phyloP scores from a whole-genome alignment of 2,329 filamentous ascomycete species.

The Fusarium miscanthi region DNA sequence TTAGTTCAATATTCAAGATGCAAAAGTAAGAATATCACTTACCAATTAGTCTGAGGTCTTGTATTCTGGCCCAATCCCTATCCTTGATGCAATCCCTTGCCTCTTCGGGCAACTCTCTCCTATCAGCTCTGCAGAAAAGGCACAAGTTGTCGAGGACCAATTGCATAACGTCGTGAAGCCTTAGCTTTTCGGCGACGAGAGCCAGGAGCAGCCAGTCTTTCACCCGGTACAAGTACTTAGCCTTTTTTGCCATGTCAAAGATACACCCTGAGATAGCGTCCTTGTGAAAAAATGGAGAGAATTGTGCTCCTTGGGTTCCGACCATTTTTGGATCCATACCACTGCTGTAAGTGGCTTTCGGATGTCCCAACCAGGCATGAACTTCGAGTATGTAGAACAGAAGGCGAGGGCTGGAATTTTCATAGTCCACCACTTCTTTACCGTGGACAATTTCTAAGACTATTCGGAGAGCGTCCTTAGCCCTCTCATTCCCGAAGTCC shows the following conservation, averaged over 20 bases:
- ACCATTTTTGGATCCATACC: not conserved
- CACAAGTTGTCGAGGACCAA: not conserved
- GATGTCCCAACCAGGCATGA: slow-evolving; percentile 14
- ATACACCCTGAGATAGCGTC: not conserved
- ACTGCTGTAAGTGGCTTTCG: not conserved
- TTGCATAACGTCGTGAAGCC: not conserved
- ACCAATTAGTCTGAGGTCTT: slow-evolving; percentile 7
- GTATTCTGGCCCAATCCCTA: slow-evolving; percentile 1
- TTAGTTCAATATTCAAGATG: not conserved
- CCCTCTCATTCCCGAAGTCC: not conserved
- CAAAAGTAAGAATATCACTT: not conserved
- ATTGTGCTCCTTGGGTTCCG: not conserved
- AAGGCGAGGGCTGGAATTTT: slow-evolving; percentile 1
- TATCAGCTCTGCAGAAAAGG: slow-evolving; percentile 1
- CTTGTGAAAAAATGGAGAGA: slow-evolving; percentile 1
- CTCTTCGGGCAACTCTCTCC: not conserved
- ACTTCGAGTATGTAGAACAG: slow-evolving; percentile 30
- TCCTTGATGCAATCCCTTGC: slow-evolving; percentile 2
- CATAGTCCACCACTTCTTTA: not conserved
- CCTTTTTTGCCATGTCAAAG: not conserved
- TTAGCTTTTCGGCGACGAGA: slow-evolving; percentile 20
- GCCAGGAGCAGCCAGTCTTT: slow-evolving; percentile 31
- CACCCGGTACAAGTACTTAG: slow-evolving; percentile 4
- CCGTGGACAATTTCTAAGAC: slow-evolving; percentile 20
- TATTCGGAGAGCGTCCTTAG: not conserved